phyloP scores from a whole-genome alignment of 2,329 filamentous ascomycete genomes.

The Sordariomycetes sp. region DNA sequence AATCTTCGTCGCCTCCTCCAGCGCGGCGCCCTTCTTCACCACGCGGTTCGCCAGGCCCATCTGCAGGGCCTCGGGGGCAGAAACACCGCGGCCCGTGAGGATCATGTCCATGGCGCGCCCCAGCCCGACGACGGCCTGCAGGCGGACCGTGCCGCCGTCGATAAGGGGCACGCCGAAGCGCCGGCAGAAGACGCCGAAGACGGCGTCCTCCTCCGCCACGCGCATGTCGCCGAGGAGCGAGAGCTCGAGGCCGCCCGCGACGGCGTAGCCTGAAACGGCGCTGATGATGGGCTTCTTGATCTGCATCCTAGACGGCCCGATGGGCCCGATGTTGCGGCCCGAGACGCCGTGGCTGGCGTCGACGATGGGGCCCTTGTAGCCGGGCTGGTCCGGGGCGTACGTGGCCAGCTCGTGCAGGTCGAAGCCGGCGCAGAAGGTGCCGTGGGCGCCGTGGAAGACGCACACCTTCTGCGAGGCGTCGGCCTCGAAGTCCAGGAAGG shows the following conservation, averaged over 20 bases:
- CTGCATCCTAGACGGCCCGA: too few species aligned
- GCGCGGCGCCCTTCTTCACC: constrained; percentile 34
- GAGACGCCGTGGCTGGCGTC: too few species aligned
- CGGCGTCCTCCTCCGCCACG: constrained; percentile 38
- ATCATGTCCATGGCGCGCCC: constrained; percentile 46
- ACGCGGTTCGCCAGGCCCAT: constrained; percentile 44
- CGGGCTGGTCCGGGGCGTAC: constrained; percentile 9
- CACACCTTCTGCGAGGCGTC: constrained; percentile 34
- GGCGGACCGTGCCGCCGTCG: constrained; percentile 34
- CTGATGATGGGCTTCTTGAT: too few species aligned
- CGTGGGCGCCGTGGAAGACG: constrained; percentile 31
- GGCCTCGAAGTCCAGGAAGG: too few species aligned
- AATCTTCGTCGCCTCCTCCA: constrained; percentile 35
- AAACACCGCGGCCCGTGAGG: constrained; percentile 37
- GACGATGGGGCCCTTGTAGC: too few species aligned
- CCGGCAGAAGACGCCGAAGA: constrained; percentile 46
- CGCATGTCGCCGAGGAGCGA: constrained; percentile 41
- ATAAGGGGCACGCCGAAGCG: constrained; percentile 20
- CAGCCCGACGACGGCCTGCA: constrained; percentile 38
- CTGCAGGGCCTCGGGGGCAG: constrained; percentile 33
- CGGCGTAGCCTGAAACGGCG: too few species aligned
- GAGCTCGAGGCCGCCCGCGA: constrained; percentile 30
- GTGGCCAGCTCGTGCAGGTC: constrained; percentile 35
- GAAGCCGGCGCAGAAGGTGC: constrained; percentile 42
- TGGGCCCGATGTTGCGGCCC: too few species aligned